Percentiles rank a stretch among this genome's conserved stretches.
These are phyloP conservation scores for Paecilomyces variotii DNA, from an alignment of 2,329 filamentous ascomycete species.

Conservation along the genomic window DNA sequence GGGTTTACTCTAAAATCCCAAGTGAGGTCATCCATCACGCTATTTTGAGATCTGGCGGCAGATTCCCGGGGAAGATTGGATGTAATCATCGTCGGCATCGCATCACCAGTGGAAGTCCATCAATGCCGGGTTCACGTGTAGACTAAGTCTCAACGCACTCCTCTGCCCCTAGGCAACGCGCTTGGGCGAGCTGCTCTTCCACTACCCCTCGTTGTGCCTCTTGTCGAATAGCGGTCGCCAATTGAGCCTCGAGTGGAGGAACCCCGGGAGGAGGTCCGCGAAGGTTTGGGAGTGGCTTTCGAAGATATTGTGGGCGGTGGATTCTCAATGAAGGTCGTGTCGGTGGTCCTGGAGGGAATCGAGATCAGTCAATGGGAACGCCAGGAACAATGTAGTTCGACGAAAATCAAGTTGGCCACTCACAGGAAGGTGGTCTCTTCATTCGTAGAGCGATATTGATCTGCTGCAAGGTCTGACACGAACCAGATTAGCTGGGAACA, in stretches of 20 bases:
- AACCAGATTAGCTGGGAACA: not conserved
- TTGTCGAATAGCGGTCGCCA: conserved; percentile 28
- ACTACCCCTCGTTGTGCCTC: conserved; percentile 30
- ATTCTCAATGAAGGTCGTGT: conserved; percentile 85
- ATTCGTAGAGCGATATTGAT: conserved; percentile 27
- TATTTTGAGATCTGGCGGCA: not conserved
- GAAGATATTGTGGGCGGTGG: conserved; percentile 49
- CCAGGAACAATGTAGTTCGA: not conserved
- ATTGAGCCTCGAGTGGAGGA: conserved; percentile 19
- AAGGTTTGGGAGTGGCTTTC: conserved; percentile 33
- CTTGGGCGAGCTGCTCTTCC: conserved; percentile 26
- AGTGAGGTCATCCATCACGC: not conserved
- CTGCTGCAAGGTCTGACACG: conserved; percentile 25
- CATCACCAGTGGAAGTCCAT: not conserved
- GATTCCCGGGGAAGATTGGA: not conserved
- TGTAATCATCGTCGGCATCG: not conserved
- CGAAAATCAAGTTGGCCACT: conserved; percentile 20
- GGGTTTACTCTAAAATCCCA: not conserved
- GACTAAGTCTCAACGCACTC: conserved; percentile 21
- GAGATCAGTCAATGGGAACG: not conserved
- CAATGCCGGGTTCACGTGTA: not conserved
- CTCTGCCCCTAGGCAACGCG: conserved; percentile 32
- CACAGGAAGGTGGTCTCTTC: conserved; percentile 83
- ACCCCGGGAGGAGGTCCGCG: conserved; percentile 15
- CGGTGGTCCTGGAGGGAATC: conserved; percentile 60